Base-by-base conservation (phyloP, 2,329 filamentous ascomycete species). In the Aspergillus piperis region DNA sequence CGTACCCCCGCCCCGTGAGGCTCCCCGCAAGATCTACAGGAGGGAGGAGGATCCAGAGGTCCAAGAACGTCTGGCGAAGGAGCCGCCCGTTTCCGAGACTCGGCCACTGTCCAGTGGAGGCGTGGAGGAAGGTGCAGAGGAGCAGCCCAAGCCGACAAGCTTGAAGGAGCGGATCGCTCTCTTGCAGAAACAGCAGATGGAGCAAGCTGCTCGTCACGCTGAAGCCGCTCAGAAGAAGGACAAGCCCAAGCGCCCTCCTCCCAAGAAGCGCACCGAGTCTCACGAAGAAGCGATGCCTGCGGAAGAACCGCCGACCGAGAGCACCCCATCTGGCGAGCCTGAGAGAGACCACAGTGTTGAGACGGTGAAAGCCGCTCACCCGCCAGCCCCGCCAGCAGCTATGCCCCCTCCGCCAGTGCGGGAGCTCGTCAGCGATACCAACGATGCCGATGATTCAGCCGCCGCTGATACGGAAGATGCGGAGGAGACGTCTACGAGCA, bases 81-180 rank as follows among this genome's bases (percentile, higher is more conserved):
- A 78, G 48, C 72, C 71, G 39, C 67, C 73, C 10, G 65, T 75
- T 48, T 73, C 75, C 39, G 71, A 75, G 58, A 71, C 61, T 42
- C 71, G 69, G 10, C 68, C 51, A 70, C 60, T 63, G 10, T 66
- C 70, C 38, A 74, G 77, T 17, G 77, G 82, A 6, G 82, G 80
- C 54, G 77, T 81, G 3, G 83, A 82, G 44, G 86, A 83, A 15
- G 86, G 81, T 4, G 68, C 66, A 5, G 91, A 95, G 58, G 91
- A 96, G 47, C 88, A 91, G 69, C 93, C 94, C 1, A 97, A 98
- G 77, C 92, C 93, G 23, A 90, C 92, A 58, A 97, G 91, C 67
- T 77, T 99, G 63, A 99, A 98, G 77, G 95, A 99, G 75, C 86
- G 95, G 63, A 97, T 99, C 78, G 95, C 95, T 27, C 81, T 96